Evolutionary conservation across 225 moss, liverwort and hornwort genomes (phyloP).

Genomic region (Marchantia polymorpha): DNA sequence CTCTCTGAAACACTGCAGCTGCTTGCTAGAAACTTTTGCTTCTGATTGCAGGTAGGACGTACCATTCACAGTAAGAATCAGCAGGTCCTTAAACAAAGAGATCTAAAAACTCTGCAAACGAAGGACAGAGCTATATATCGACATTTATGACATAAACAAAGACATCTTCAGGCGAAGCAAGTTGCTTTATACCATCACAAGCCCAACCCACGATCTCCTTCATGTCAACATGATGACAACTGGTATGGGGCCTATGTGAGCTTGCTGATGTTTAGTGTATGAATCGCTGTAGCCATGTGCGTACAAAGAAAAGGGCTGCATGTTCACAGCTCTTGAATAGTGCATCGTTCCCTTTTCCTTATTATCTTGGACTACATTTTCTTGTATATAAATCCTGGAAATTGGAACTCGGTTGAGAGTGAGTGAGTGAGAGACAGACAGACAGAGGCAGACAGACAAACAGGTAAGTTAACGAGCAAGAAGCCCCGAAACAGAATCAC

Average conservation of each 20-base stretch:
- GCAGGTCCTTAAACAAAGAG: neutral
- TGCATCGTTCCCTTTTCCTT: neutral
- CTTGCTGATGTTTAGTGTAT: neutral
- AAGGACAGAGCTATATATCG: neutral
- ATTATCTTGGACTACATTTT: no score
- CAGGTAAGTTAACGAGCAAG: no score
- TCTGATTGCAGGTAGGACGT: neutral
- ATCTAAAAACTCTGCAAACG: neutral
- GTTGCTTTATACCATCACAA: neutral
- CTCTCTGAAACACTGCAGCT: neutral
- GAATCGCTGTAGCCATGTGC: slow-evolving; percentile 3
- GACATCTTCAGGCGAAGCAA: neutral
- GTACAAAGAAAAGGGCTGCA: neutral
- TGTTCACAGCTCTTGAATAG: neutral
- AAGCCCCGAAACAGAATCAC: no score
- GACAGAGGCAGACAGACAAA: no score
- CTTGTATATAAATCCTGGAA: no score
- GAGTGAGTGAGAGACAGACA: no score
- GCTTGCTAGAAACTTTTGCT: neutral
- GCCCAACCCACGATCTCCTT: neutral
- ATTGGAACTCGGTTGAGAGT: no score
- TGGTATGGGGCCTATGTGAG: neutral
- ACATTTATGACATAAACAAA: neutral
- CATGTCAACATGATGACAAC: neutral
- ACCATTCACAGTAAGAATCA: neutral